These are phyloP conservation scores for Chalara sp. DNA, from an alignment of 2,329 filamentous ascomycete species.

Conservation along the genomic window DNA sequence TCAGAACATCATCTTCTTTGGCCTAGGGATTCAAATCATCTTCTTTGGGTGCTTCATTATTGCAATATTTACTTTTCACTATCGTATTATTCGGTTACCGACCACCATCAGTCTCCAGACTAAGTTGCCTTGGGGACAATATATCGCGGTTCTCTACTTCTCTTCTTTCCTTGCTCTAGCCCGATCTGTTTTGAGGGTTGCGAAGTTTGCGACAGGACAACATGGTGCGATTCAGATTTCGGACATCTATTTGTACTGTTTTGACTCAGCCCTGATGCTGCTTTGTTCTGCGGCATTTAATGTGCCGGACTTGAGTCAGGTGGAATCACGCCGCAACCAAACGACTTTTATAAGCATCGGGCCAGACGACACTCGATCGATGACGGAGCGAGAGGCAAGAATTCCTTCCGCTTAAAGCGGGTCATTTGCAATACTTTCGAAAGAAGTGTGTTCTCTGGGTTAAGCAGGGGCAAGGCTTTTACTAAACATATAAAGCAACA, in stretches of 20 bases:
- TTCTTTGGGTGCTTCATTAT: conserved; percentile 43
- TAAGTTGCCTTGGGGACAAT: conserved; percentile 24
- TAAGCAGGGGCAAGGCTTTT: too few species aligned
- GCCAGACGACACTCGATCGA: too few species aligned
- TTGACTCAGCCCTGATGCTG: conserved; percentile 36
- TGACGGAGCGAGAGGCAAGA: too few species aligned
- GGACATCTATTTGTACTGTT: conserved; percentile 38
- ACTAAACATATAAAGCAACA: too few species aligned
- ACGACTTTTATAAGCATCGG: too few species aligned
- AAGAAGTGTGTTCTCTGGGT: too few species aligned
- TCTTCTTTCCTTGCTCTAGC: conserved; percentile 37
- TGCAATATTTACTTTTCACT: conserved; percentile 36
- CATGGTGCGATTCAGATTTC: conserved; percentile 34
- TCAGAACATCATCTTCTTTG: conserved; percentile 35
- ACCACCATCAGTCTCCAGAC: conserved; percentile 3
- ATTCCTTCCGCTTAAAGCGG: too few species aligned
- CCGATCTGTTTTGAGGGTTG: conserved; percentile 38
- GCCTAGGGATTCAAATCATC: conserved; percentile 41
- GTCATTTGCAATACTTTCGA: too few species aligned
- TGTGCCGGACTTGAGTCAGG: too few species aligned
- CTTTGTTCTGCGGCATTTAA: conserved; percentile 6
- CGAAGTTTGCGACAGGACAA: conserved; percentile 38
- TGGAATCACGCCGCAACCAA: too few species aligned
- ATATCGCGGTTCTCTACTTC: conserved; percentile 34
- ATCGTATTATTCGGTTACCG: conserved; percentile 28